Evolutionary conservation across 257 asterid genomes (phyloP).

Genomic region (Capsicum chinense): DNA sequence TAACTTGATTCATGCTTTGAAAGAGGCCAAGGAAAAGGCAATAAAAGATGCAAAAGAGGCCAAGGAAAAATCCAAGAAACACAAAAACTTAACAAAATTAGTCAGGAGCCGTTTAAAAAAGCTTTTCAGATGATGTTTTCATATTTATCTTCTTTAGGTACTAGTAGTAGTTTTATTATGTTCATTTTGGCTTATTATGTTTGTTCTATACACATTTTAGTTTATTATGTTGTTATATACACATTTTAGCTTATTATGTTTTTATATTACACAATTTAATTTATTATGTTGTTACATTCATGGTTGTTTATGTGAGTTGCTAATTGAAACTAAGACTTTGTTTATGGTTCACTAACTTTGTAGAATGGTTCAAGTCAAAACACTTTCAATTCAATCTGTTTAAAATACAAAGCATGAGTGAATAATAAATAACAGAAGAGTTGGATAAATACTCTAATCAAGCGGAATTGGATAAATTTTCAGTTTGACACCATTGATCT

Average conservation of each 20-base stretch:
- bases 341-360: no score
- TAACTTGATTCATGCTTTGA: neutral
- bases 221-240: neutral
- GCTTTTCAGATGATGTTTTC: neutral
- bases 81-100: neutral
- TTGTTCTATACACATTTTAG: neutral
- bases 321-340: no score
- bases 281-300: neutral
- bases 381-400: neutral
- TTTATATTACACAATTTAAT: neutral
- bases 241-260: neutral
- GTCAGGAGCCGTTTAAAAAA: neutral
- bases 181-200: neutral
- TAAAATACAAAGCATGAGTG: no score
- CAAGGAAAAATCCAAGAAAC: neutral
- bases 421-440: no score
- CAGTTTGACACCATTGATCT: no score
- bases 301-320: no score
- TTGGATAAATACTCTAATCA: no score
- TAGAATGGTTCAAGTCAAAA: neutral
- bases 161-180: neutral
- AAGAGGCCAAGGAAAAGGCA: neutral
- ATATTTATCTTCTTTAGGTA: neutral
- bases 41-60: neutral
- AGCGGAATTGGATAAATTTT: no score